Conservation (phyloP, 345 rosid species). For the Toxicodendron radicans region DNA sequence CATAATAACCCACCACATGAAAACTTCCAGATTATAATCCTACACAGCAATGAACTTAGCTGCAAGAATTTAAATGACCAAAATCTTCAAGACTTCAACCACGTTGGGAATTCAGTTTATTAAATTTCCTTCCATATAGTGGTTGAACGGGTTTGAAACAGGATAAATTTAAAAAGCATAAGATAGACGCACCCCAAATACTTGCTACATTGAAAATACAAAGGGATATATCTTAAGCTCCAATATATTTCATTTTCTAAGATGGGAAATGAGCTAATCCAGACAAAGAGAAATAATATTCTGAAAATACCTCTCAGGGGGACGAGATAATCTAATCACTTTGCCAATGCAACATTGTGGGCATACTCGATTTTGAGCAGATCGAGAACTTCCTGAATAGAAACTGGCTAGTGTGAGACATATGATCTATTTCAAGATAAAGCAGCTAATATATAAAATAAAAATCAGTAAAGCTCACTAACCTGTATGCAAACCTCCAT, state of each 20-base stretch:
- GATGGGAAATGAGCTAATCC: not conserved
- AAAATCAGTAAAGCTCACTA: conserved; percentile 22
- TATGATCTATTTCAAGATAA: conserved; percentile 5
- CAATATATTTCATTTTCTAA: not conserved
- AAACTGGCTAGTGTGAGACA: conserved; percentile 10
- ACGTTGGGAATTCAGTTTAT: too few relatives aligned
- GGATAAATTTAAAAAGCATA: not conserved
- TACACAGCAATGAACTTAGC: not conserved
- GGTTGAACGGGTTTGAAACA: not conserved
- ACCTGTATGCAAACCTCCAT: conserved; percentile 55
- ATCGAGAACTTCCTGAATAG: conserved; percentile 48
- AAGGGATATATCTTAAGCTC: not conserved
- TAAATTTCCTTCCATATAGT: not conserved
- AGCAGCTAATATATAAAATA: conserved; percentile 7
- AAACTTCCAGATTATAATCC: not conserved
- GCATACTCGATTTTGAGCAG: conserved; percentile 30
- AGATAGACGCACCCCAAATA: not conserved
- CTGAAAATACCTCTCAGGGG: conserved; percentile 46
- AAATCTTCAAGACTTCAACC: too few relatives aligned
- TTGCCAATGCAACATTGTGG: conserved; percentile 64
- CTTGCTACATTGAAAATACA: not conserved
- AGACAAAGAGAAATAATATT: not conserved
- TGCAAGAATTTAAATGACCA: too few relatives aligned
- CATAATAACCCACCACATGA: not conserved
- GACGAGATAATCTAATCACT: conserved; percentile 54